These are phyloP conservation scores for Termitomyces sp. DNA, from an alignment of 768 basidiomycete genomes.

Conservation along the genomic window DNA sequence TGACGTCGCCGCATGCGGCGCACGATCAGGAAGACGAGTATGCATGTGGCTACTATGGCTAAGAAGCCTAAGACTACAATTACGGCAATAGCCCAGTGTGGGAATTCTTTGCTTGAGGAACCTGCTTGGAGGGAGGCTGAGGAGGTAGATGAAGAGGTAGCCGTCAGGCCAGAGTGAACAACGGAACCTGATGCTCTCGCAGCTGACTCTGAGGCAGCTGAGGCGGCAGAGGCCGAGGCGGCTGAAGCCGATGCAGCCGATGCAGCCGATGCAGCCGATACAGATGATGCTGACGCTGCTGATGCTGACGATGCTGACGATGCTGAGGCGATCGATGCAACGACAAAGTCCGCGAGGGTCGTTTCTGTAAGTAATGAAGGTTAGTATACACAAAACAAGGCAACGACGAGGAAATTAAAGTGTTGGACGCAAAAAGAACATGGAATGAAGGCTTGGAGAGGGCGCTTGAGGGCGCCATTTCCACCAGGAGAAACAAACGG, in stretches of 20 bases:
- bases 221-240: slow-evolving; percentile 7
- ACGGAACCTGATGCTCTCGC: slow-evolving; percentile 19
- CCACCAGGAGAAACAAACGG: background rate
- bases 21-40: slow-evolving; percentile 69
- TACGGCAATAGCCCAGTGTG: slow-evolving; percentile 89
- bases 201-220: slow-evolving; percentile 10
- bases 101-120: slow-evolving; percentile 43
- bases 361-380: slow-evolving; percentile 47
- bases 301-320: slow-evolving; percentile 30
- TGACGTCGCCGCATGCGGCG: slow-evolving; percentile 56
- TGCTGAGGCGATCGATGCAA: slow-evolving; percentile 44
- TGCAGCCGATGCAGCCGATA: slow-evolving; percentile 43
- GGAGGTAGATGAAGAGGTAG: slow-evolving; percentile 11
- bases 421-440: background rate
- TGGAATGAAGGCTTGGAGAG: background rate
- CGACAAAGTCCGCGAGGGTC: slow-evolving; percentile 64
- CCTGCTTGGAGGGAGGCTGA: slow-evolving; percentile 44
- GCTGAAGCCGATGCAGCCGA: slow-evolving; percentile 28
- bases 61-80: slow-evolving; percentile 83
- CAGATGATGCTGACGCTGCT: slow-evolving; percentile 24
- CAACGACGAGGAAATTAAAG: background rate
- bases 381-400: background rate
- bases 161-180: background rate
- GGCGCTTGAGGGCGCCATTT: background rate
- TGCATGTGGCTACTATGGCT: slow-evolving; percentile 65